A percentile compares a stretch with the other conserved stretches of the same genome.
phyloP scores from a whole-genome alignment of 192 early-diverging fungal species.

The Phlyctochytrium bullatum region DNA sequence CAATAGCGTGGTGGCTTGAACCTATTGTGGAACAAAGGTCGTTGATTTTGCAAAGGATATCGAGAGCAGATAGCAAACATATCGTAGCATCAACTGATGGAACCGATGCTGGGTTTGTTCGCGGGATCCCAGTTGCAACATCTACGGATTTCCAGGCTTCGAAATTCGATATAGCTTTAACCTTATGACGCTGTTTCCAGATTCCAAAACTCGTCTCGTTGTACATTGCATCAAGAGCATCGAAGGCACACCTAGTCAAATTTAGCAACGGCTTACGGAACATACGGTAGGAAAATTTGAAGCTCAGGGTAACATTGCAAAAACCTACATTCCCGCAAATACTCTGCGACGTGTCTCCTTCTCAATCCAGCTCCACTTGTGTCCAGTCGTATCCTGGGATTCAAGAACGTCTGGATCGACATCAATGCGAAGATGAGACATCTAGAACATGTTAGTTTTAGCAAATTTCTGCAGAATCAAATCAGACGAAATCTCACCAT shows the following conservation, averaged over 20 bases:
- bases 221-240: not conserved
- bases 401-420: slow-evolving; percentile 4
- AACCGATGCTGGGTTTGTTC: not conserved
- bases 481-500: no score
- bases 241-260: not conserved
- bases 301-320: no score
- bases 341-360: slow-evolving; percentile 3
- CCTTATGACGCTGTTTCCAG: not conserved
- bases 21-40: not conserved
- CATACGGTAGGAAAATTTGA: not conserved
- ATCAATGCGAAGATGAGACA: not conserved
- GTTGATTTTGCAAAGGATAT: not conserved
- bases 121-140: not conserved
- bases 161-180: not conserved
- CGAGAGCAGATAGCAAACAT: not conserved
- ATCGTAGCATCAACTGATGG: not conserved
- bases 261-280: not conserved
- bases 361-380: not conserved
- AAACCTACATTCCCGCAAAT: not conserved
- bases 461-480: no score
- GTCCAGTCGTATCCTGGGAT: not conserved
- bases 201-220: slow-evolving; percentile 1
- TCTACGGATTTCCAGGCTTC: not conserved
- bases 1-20: not conserved
- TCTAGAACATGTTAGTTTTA: no score